Percentiles rank a stretch among this genome's conserved stretches.
Conservation (phyloP, 352 stramenopile species). For the Phytopythium ostracodes region DNA sequence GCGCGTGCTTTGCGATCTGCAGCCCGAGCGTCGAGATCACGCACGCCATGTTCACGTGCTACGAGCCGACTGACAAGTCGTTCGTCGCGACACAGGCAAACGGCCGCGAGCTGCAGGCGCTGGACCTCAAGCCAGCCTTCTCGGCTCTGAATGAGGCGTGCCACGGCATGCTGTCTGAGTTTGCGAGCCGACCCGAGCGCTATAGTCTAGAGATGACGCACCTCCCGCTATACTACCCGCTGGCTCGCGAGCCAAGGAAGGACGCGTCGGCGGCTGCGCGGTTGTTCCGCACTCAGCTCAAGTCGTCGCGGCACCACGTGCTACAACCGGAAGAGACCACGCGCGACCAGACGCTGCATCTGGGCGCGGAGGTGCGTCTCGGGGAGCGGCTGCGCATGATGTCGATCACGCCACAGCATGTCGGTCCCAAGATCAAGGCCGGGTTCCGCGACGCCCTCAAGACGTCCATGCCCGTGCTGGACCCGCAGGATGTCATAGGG, state of each 20-base stretch:
- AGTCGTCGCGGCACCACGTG: slow-evolving; percentile 56
- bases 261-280: slow-evolving; percentile 21
- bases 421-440: slow-evolving; percentile 41
- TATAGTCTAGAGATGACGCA: slow-evolving; percentile 64
- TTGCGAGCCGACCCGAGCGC: slow-evolving; percentile 46
- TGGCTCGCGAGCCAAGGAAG: slow-evolving; percentile 52
- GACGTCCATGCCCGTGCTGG: slow-evolving; percentile 47
- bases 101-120: slow-evolving; percentile 47
- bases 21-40: slow-evolving; percentile 75
- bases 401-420: slow-evolving; percentile 49
- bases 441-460: slow-evolving; percentile 55
- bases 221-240: slow-evolving; percentile 69
- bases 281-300: slow-evolving; percentile 26
- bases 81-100: slow-evolving; percentile 66
- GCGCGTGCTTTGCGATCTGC: slow-evolving; percentile 74
- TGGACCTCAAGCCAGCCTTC: slow-evolving; percentile 77
- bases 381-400: slow-evolving; percentile 77
- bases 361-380: slow-evolving; percentile 49
- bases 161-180: slow-evolving; percentile 69
- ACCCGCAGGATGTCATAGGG: slow-evolving; percentile 57
- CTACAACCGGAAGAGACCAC: slow-evolving; percentile 62
- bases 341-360: slow-evolving; percentile 42
- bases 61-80: slow-evolving; percentile 63
- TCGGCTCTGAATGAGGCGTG: slow-evolving; percentile 68
- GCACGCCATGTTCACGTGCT: slow-evolving; percentile 80